phyloP scores from a whole-genome alignment of 2,329 filamentous ascomycete species.

The Amylocarpus encephaloides region DNA sequence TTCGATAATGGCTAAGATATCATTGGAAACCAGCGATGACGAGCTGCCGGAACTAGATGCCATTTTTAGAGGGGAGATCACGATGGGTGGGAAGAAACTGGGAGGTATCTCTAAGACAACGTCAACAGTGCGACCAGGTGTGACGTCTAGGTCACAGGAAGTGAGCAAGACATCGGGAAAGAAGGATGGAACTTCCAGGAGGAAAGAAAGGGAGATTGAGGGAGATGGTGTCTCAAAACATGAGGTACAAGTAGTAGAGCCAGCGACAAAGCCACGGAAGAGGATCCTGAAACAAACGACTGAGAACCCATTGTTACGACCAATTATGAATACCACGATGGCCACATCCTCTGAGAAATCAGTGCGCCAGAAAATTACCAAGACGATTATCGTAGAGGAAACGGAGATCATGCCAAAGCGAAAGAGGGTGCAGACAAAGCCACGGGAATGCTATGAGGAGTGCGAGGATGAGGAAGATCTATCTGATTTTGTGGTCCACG shows the following conservation, averaged over 20 bases:
- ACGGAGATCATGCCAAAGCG: not conserved
- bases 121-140: not conserved
- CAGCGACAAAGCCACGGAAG: conserved; percentile 16
- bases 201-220: not conserved
- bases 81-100: not conserved
- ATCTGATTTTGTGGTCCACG: conserved; percentile 28
- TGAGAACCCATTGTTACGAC: conserved; percentile 18
- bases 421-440: not conserved
- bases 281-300: conserved; percentile 15
- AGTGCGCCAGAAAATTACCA: not conserved
- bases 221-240: not conserved
- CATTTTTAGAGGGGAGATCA: not conserved
- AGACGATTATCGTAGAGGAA: not conserved
- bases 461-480: conserved; percentile 13
- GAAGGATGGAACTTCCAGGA: not conserved
- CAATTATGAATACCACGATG: conserved; percentile 7
- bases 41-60: conserved; percentile 11
- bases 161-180: not conserved
- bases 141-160: not conserved
- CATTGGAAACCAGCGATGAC: conserved; percentile 11
- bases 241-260: not conserved
- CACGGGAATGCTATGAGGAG: not conserved
- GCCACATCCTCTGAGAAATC: conserved; percentile 3
- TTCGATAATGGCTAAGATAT: conserved; percentile 5
- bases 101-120: not conserved